Conservation (phyloP, 495 filamentous ascomycete genomes). For the Chaetomidium leptoderma region DNA sequence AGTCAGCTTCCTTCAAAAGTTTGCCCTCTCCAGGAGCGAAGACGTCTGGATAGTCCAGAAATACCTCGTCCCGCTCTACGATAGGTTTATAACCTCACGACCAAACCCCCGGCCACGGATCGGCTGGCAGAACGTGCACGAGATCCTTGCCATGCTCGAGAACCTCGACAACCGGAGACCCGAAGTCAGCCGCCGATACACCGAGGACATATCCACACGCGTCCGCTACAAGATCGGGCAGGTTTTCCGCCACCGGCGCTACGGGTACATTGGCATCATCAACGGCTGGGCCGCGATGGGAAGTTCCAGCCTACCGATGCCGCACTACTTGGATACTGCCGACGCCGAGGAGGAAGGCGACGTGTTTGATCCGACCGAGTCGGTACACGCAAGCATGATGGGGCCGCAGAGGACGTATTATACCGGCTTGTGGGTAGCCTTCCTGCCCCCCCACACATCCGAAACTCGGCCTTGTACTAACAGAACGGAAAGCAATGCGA, state of each 20-base stretch:
- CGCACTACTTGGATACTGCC: constrained; percentile 33
- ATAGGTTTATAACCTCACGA: constrained; percentile 27
- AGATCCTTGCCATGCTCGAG: constrained; percentile 55
- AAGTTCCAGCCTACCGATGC: constrained; percentile 28
- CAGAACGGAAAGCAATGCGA: constrained; percentile 1
- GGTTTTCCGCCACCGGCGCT: constrained; percentile 77
- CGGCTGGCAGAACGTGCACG: constrained; percentile 28
- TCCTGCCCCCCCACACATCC: constrained; percentile 8
- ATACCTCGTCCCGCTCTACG: constrained; percentile 58
- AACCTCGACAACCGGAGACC: constrained; percentile 59
- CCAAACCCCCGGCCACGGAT: constrained; percentile 15
- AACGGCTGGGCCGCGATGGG: constrained; percentile 73
- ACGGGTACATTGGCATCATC: constrained; percentile 74
- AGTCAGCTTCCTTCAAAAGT: constrained; percentile 59
- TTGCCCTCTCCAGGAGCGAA: constrained; percentile 63
- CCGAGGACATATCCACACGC: constrained; percentile 30
- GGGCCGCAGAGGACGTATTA: constrained; percentile 64
- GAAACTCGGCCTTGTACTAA: not conserved
- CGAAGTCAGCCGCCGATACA: constrained; percentile 48
- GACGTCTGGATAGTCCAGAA: constrained; percentile 64
- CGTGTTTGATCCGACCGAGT: constrained; percentile 50
- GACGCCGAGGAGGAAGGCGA: constrained; percentile 47
- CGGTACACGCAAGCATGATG: constrained; percentile 46
- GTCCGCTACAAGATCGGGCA: constrained; percentile 77
- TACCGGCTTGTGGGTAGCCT: constrained; percentile 66